Percentiles rank a stretch among this genome's conserved stretches.
Conservation (phyloP, 148 eudicot genomes). For the Camellia japonica region DNA sequence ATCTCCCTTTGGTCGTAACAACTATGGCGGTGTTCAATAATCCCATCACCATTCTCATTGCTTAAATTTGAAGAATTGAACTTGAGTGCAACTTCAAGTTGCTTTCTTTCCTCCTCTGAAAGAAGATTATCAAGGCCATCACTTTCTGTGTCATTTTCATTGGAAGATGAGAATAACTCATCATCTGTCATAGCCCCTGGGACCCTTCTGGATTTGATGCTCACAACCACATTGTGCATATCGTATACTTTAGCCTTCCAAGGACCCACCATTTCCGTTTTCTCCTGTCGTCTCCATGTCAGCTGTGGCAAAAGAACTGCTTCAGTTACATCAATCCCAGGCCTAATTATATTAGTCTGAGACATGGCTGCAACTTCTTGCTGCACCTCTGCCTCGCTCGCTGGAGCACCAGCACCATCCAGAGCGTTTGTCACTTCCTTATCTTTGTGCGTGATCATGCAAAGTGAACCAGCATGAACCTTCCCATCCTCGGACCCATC, state of each 20-base stretch:
- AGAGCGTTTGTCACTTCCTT: conserved; percentile 82
- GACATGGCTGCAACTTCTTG: conserved; percentile 83
- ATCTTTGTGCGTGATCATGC: conserved; percentile 74
- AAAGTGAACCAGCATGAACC: conserved; percentile 67
- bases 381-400: conserved; percentile 70
- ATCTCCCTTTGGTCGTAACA: conserved; percentile 55
- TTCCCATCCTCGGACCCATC: conserved; percentile 90
- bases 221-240: conserved; percentile 87
- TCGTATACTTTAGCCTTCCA: conserved; percentile 94
- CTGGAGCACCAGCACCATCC: conserved; percentile 75
- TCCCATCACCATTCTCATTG: conserved; percentile 43
- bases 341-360: conserved; percentile 81
- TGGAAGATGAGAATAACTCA: conserved; percentile 60
- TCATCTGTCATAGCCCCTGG: conserved; percentile 93
- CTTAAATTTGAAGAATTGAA: conserved; percentile 47
- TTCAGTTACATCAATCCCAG: conserved; percentile 84
- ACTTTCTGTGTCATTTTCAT: conserved; percentile 60
- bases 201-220: conserved; percentile 83
- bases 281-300: conserved; percentile 88
- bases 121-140: conserved; percentile 64
- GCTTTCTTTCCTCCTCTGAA: conserved; percentile 76
- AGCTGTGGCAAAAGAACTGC: conserved; percentile 83
- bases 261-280: conserved; percentile 67
- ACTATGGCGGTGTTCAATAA: conserved; percentile 53
- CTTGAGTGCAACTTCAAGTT: conserved; percentile 80